These are phyloP conservation scores for Candida schatavii DNA, from an alignment of 805 yeast genomes.

Conservation along the genomic window DNA sequence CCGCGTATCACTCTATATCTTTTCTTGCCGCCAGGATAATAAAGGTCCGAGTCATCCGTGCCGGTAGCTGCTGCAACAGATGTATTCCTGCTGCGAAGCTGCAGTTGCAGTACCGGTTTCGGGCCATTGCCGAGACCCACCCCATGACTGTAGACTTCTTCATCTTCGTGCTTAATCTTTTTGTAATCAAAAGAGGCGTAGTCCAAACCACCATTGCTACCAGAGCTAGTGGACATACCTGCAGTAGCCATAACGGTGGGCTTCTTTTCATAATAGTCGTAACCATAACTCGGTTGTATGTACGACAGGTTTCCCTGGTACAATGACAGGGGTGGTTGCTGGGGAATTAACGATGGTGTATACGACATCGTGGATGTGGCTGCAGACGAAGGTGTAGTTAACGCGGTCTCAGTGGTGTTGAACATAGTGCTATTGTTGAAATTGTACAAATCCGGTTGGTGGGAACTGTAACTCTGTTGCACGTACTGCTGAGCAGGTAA, in stretches of 20 bases:
- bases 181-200: background rate
- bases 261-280: background rate
- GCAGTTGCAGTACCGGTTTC: background rate
- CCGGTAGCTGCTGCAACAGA: background rate
- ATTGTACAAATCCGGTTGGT: constrained; percentile 1
- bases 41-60: background rate
- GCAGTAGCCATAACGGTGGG: background rate
- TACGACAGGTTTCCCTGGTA: background rate
- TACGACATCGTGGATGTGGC: background rate
- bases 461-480: background rate
- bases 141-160: background rate
- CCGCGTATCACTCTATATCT: constrained; percentile 52
- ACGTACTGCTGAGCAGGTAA: background rate
- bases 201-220: background rate
- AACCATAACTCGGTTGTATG: background rate
- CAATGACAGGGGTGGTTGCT: background rate
- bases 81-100: background rate
- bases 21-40: constrained; percentile 1
- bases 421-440: constrained; percentile 6
- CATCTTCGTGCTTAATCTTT: background rate
- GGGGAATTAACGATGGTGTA: background rate
- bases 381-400: background rate
- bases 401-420: constrained; percentile 2
- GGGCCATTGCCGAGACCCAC: background rate
- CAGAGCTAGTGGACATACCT: background rate